These are phyloP conservation scores for Lactarius sp. DNA, from an alignment of 768 basidiomycete genomes.

Conservation along the genomic window DNA sequence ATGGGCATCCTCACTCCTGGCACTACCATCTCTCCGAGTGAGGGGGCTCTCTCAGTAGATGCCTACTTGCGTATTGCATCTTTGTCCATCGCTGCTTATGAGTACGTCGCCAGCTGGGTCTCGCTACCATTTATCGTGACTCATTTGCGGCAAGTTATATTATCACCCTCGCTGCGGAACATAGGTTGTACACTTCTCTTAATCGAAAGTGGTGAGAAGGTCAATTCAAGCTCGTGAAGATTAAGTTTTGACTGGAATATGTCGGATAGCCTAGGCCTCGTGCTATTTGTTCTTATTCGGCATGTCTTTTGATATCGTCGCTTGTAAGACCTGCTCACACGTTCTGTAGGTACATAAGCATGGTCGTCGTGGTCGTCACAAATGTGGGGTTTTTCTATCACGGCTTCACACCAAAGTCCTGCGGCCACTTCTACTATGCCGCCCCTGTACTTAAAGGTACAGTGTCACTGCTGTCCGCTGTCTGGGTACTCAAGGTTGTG, in stretches of 20 bases:
- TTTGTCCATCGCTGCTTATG: constrained; percentile 21
- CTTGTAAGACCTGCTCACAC: background rate
- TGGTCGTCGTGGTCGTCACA: constrained; percentile 45
- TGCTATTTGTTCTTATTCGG: constrained; percentile 23
- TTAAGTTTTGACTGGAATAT: background rate
- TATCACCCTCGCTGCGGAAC: constrained; percentile 24
- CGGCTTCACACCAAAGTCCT: constrained; percentile 43
- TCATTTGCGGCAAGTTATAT: constrained; percentile 16
- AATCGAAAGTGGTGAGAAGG: background rate
- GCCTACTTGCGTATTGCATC: constrained; percentile 23
- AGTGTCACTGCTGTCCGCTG: constrained; percentile 2
- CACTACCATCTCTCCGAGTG: background rate
- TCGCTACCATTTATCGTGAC: background rate
- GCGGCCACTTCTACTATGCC: constrained; percentile 45
- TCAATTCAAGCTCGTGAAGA: background rate
- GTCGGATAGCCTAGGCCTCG: constrained; percentile 14
- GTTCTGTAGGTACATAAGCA: constrained; percentile 40
- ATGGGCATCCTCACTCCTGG: background rate
- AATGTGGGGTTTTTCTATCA: constrained; percentile 56
- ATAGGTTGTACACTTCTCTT: constrained; percentile 15
- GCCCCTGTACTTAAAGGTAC: constrained; percentile 60
- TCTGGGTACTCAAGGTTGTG: background rate
- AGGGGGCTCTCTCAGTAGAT: background rate
- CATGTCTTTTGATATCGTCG: background rate
- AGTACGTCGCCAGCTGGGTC: constrained; percentile 8